Evolutionary conservation across 441 rosid species (phyloP), one percentile per base, ranked within the genome.

Genomic region (Corymbia citriodora): DNA sequence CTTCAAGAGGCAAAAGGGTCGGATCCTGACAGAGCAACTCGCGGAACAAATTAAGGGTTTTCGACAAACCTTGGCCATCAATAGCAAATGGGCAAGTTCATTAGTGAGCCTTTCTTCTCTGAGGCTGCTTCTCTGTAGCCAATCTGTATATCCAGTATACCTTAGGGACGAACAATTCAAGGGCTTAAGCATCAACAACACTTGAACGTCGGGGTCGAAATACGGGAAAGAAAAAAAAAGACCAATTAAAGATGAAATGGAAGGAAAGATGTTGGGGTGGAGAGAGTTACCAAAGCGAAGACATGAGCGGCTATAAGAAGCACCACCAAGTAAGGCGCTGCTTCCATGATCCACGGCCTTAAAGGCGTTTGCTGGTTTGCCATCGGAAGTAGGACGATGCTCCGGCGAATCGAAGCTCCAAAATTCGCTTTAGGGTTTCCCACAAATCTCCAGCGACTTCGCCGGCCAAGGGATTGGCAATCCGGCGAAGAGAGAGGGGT

Each of bases 71-170:
- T 79, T 79, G 85, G 17, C 14, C 16, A 40, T 45, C 85, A 13
- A 25, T 3, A 79, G 52, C 85, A 79, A 45, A 79, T 45, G 52
- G 52, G 8, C 18, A 79, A 21, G 88, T 50, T 89, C 88, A 83
- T 95, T 92, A 97, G 91, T 97, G 97, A 48, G 96, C 92, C 91
- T 97, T 97, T 55, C 98, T 95, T 92, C 99, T 95, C 93, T 93
- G 95, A 29, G 98, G 95, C 88, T 95, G 97, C 92, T 94, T 97
- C 90, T 97, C 97, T 86, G 96, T 94, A 18, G 98, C 98, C 92
- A 97, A 92, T 92, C 96, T 95, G 94, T 96, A 97, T 91, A 97
- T 96, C 99, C 99, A 97, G 91, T 96, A 97, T 49, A 94, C 99
- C 99, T 96, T 68, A 83, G 63, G 87, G 87, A n/a, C 53, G 15